phyloP scores from a whole-genome alignment of 1,284 basidiomycete species.

The Coniophora puteana region DNA sequence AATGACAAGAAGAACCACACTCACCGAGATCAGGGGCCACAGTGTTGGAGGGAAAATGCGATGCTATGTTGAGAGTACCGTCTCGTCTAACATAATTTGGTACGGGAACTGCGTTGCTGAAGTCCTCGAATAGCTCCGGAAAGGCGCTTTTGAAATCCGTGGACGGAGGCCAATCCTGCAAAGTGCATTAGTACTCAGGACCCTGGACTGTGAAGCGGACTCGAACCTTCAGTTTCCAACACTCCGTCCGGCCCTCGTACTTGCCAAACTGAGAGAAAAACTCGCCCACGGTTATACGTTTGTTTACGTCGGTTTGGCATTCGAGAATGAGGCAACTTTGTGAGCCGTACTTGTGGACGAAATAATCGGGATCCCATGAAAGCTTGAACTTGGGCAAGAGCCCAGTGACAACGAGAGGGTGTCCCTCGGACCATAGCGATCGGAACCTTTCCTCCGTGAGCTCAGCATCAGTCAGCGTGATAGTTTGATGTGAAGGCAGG shows the following conservation, averaged over 20 bases:
- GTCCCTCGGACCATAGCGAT: slow-evolving; percentile 66
- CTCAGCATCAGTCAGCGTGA: slow-evolving; percentile 43
- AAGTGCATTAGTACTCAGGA: slow-evolving; percentile 5
- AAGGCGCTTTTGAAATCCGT: slow-evolving; percentile 82
- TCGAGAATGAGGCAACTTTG: slow-evolving; percentile 76
- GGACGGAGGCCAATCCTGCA: slow-evolving; percentile 88
- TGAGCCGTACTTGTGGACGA: slow-evolving; percentile 65
- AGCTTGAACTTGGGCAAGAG: slow-evolving; percentile 59
- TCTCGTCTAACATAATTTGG: slow-evolving; percentile 88
- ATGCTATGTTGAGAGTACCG: slow-evolving; percentile 83
- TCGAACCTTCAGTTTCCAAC: slow-evolving; percentile 81
- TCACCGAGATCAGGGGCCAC: slow-evolving; percentile 83
- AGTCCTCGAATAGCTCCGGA: slow-evolving; percentile 87
- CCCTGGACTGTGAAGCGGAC: not conserved
- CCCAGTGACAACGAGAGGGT: slow-evolving; percentile 74
- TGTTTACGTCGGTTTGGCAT: slow-evolving; percentile 70
- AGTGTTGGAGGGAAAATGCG: slow-evolving; percentile 83
- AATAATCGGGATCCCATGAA: slow-evolving; percentile 81
- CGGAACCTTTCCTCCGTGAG: slow-evolving; percentile 65
- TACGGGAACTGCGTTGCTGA: slow-evolving; percentile 78
- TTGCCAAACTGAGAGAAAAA: slow-evolving; percentile 84
- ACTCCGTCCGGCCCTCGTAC: slow-evolving; percentile 50
- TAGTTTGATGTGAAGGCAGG: slow-evolving; percentile 42
- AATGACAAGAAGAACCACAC: slow-evolving; percentile 21
- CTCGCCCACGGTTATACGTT: slow-evolving; percentile 60